phyloP scores from a whole-genome alignment of 345 rosid genomes.

The Ceriops tagal region DNA sequence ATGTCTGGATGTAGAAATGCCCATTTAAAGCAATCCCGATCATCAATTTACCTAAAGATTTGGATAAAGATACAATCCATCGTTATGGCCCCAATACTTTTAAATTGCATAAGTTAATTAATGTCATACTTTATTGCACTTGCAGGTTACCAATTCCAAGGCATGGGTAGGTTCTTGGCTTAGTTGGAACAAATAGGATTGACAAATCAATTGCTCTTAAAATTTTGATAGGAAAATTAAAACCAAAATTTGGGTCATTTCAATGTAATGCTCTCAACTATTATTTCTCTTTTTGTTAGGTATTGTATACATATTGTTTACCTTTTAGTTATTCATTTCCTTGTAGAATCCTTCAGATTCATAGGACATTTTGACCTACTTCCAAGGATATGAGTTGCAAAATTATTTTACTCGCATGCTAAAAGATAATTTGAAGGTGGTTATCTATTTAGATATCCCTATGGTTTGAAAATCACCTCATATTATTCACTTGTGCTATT shows the following conservation, averaged over 20 bases:
- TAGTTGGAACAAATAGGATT: slow-evolving; percentile 98
- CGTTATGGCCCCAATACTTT: slow-evolving; percentile 94
- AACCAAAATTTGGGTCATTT: slow-evolving; percentile 98
- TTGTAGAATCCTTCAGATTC: slow-evolving; percentile 95
- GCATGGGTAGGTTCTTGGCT: slow-evolving; percentile 96
- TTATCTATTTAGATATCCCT: too few relatives aligned
- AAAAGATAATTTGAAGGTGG: slow-evolving; percentile 92
- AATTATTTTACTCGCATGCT: slow-evolving; percentile 93
- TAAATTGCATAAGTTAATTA: slow-evolving; percentile 72
- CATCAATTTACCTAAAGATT: slow-evolving; percentile 87
- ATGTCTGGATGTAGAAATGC: slow-evolving; percentile 62
- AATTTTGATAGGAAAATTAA: slow-evolving; percentile 87
- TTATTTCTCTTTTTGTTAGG: slow-evolving; percentile 13
- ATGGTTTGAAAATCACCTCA: too few relatives aligned
- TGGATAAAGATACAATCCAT: slow-evolving; percentile 93
- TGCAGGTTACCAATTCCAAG: slow-evolving; percentile 92
- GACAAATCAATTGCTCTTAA: slow-evolving; percentile 97
- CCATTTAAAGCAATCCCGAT: slow-evolving; percentile 96
- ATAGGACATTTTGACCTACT: slow-evolving; percentile 96
- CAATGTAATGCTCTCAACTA: slow-evolving; percentile 38
- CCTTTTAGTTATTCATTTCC: background rate
- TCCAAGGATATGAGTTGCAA: slow-evolving; percentile 95
- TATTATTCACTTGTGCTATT: too few relatives aligned
- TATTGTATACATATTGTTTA: slow-evolving; percentile 6
- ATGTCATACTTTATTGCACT: slow-evolving; percentile 1